Conservation (phyloP, 306 rosid genomes). For the Cyamopsis tetragonoloba region DNA sequence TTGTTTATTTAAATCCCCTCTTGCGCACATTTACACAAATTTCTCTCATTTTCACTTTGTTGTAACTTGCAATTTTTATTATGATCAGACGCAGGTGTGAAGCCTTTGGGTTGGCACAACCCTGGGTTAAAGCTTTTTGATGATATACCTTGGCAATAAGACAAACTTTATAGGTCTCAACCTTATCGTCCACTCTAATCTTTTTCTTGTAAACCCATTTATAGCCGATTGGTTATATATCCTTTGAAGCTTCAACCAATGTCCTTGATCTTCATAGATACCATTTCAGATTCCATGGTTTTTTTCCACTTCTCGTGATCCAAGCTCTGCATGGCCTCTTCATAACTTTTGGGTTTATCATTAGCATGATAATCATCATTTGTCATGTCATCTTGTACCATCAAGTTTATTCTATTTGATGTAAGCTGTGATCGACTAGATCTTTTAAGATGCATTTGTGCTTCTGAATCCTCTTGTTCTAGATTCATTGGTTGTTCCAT, state of each 20-base stretch:
- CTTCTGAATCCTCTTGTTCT: too few relatives aligned
- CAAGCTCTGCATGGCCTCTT: neutral
- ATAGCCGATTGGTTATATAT: neutral
- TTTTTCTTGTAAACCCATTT: neutral
- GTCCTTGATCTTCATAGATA: neutral
- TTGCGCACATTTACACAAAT: too few relatives aligned
- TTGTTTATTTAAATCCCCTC: too few relatives aligned
- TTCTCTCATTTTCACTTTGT: too few relatives aligned
- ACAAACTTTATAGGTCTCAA: neutral
- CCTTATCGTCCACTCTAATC: neutral
- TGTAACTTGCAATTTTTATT: too few relatives aligned
- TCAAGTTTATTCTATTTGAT: neutral
- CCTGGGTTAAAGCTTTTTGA: too few relatives aligned
- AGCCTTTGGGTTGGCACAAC: too few relatives aligned
- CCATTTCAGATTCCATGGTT: neutral
- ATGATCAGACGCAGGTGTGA: too few relatives aligned
- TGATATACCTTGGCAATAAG: neutral
- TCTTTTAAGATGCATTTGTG: neutral
- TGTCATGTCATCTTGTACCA: neutral
- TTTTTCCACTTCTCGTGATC: neutral
- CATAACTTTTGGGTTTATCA: neutral
- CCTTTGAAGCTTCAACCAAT: conserved; percentile 1
- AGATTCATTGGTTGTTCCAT: too few relatives aligned
- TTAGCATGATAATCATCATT: neutral
- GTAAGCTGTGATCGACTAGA: neutral